These are phyloP conservation scores for Bryoglossum gracile DNA, from an alignment of 495 filamentous ascomycete species.

Conservation along the genomic window DNA sequence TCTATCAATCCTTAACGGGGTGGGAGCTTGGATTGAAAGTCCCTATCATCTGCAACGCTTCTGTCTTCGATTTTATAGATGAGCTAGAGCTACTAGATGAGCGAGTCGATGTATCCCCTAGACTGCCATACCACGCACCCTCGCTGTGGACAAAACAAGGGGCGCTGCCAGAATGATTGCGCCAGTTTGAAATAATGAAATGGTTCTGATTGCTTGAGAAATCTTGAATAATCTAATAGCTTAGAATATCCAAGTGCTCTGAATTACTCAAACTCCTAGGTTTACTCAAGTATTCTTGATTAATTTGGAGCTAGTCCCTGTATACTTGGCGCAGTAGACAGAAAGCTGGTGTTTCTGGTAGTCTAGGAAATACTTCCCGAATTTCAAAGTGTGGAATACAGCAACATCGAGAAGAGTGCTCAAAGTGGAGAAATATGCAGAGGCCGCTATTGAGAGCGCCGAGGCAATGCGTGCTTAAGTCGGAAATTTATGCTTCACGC, in stretches of 20 bases:
- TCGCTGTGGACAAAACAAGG: too few species aligned
- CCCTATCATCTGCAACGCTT: slow-evolving; percentile 75
- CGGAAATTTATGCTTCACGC: slow-evolving; percentile 67
- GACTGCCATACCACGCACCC: too few species aligned
- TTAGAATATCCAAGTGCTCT: too few species aligned
- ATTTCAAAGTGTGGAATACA: slow-evolving; percentile 69
- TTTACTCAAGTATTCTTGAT: too few species aligned
- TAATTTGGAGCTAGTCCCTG: too few species aligned
- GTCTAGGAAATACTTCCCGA: slow-evolving; percentile 71
- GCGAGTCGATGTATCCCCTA: slow-evolving; percentile 67
- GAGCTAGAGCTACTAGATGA: slow-evolving; percentile 63
- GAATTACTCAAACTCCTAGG: too few species aligned
- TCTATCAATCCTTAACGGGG: slow-evolving; percentile 60
- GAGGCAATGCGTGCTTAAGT: slow-evolving; percentile 70
- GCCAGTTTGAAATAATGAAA: too few species aligned
- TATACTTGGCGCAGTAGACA: too few species aligned
- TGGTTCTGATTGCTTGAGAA: too few species aligned
- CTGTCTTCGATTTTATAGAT: slow-evolving; percentile 62
- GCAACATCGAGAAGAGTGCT: slow-evolving; percentile 58
- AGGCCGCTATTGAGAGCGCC: slow-evolving; percentile 60
- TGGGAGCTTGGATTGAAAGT: slow-evolving; percentile 55
- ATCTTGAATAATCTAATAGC: too few species aligned
- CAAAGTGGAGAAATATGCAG: slow-evolving; percentile 65
- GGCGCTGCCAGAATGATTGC: too few species aligned
- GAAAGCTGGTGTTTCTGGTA: too few species aligned